Conservation (phyloP, 495 filamentous ascomycete genomes). For the Hyaloscypha variabilis region DNA sequence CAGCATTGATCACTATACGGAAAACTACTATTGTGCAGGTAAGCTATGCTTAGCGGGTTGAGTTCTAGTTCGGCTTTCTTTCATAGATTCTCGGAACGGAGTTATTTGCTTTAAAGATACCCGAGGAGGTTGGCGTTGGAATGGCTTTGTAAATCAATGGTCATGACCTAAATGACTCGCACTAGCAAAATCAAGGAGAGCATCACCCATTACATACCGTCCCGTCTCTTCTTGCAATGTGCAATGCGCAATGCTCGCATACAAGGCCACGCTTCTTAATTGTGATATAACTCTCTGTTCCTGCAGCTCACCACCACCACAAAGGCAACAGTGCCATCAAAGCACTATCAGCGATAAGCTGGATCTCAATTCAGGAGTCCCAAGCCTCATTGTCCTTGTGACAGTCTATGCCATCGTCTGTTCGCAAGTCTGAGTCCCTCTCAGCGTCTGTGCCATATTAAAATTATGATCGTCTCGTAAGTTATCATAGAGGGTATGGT, state of each 20-base stretch:
- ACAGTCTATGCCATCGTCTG: not conserved
- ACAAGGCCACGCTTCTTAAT: no score
- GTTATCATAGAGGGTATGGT: no score
- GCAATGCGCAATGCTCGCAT: not conserved
- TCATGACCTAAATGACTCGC: not conserved
- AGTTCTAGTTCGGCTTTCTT: not conserved
- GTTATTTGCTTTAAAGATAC: not conserved
- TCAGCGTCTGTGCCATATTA: not conserved
- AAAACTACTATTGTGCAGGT: no score
- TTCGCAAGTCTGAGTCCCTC: not conserved
- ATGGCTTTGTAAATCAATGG: not conserved
- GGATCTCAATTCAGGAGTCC: not conserved
- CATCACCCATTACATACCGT: not conserved
- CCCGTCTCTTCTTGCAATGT: not conserved
- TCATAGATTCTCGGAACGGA: not conserved
- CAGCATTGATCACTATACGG: no score
- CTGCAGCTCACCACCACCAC: no score
- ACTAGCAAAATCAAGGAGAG: not conserved
- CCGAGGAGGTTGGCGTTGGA: not conserved
- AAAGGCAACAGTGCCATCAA: no score
- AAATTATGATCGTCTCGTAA: no score
- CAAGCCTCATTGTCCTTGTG: not conserved
- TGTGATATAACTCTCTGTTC: no score
- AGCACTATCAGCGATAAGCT: no score
- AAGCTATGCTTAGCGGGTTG: no score